Evolutionary conservation across 2,329 filamentous ascomycete genomes (phyloP), one percentile per base, ranked within the genome.

Genomic region (Epicoccum nigrum): DNA sequence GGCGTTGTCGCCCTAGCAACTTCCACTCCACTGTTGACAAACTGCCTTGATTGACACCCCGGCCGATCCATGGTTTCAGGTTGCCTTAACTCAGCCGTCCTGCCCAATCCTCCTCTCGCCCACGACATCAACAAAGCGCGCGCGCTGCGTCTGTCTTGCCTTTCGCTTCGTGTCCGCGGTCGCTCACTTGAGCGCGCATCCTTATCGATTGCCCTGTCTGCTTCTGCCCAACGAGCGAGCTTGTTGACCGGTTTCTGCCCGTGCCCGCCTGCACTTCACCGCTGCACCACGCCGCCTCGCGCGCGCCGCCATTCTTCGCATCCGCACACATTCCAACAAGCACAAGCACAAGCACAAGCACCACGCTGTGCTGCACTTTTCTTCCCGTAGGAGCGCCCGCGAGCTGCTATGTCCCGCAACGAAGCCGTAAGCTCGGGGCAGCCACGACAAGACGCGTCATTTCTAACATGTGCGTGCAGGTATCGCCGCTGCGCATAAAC

Each of bases 401-500:
- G 47, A 40, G 20, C 15, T 30, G n/a, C 34, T 56, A 77, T 77
- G 74, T 71, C 74, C 56, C 61, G 63, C 60, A 71, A 73, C 50
- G 69, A 76, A 67, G 69, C 71, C 49, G 74, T 76, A 71, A 59
- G 72, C 61, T 41, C 52, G 20, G 38, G n/a, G 7, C 28, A 6
- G 17, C 4, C 21, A 43, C 17, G 9, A n/a, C 17, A 5, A 6
- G 12, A n/a, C 28, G 21, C 32, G 33, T 37, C 32, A 13, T 33
- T 3, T 12, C 40, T 33, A 17, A 49, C 45, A 37, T 45, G 40
- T 46, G 17, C 71, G 40, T 46, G 16, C 71, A 90, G 86, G 85
- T 90, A 64, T 86, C 88, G 74, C 89, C 89, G 68, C 77, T 93
- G 77, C 87, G 88, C 76, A 90, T 93, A 67, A 87, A 86, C 76